Conservation (phyloP, 2,329 filamentous ascomycete genomes). For the Fusarium sacchari region DNA sequence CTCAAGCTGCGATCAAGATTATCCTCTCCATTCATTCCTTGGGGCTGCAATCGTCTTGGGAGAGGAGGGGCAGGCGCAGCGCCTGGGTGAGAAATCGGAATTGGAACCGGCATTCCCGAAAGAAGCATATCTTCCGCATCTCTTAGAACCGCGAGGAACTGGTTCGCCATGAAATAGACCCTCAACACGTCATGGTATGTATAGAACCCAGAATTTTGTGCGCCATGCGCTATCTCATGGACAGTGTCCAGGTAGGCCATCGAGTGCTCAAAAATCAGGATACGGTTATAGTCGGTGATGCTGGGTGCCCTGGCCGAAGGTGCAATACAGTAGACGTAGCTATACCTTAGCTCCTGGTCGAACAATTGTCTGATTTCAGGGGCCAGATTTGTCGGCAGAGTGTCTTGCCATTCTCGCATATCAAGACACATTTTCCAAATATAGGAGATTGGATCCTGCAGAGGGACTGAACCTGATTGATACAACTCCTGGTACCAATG, state of each 20-base stretch:
- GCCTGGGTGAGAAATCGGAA: constrained; percentile 57
- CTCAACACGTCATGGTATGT: constrained; percentile 90
- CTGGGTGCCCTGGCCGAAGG: constrained; percentile 78
- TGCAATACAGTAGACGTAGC: constrained; percentile 88
- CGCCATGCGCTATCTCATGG: constrained; percentile 70
- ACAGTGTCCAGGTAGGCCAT: constrained; percentile 84
- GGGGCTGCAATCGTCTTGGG: constrained; percentile 54
- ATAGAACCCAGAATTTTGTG: constrained; percentile 72
- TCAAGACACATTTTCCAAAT: constrained; percentile 80
- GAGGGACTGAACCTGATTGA: constrained; percentile 76
- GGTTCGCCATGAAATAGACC: constrained; percentile 78
- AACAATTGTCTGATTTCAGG: constrained; percentile 78
- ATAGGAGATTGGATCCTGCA: constrained; percentile 74
- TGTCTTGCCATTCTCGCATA: constrained; percentile 83
- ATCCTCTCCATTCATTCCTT: constrained; percentile 53
- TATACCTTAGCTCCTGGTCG: constrained; percentile 89
- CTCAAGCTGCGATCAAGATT: constrained; percentile 66
- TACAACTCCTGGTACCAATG: constrained; percentile 90
- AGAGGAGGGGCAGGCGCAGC: constrained; percentile 63
- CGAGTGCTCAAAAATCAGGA: constrained; percentile 86
- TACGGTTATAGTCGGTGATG: constrained; percentile 79
- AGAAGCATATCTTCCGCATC: constrained; percentile 67
- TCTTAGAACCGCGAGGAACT: constrained; percentile 69
- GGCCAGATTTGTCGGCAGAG: constrained; percentile 74
- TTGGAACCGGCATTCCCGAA: constrained; percentile 58